Conservation (phyloP, 257 asterid genomes). For the Orobanche coerulescens region DNA sequence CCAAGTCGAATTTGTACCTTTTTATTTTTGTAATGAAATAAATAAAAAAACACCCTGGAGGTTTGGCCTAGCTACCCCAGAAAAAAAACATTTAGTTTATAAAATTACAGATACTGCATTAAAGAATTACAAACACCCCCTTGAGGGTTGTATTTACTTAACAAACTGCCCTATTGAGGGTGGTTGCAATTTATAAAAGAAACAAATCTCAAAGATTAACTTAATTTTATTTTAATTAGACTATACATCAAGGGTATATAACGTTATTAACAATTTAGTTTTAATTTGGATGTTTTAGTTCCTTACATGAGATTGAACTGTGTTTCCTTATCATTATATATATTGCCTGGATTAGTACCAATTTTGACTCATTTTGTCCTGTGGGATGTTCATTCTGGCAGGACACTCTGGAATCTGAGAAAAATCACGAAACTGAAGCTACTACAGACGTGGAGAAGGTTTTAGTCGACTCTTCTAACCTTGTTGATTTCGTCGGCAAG, state of each 20-base stretch:
- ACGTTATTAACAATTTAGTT: not conserved
- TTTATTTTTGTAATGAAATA: not conserved
- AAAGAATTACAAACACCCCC: no score
- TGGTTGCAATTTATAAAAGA: not conserved
- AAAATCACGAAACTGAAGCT: conserved; percentile 26
- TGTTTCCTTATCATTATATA: not conserved
- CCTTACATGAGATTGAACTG: conserved; percentile 1
- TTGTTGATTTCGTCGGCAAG: conserved; percentile 82
- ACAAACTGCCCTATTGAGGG: not conserved
- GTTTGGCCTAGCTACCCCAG: not conserved
- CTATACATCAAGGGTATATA: not conserved
- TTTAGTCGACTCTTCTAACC: conserved; percentile 60
- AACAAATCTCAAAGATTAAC: not conserved
- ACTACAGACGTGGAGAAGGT: conserved; percentile 44
- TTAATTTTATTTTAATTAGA: no score
- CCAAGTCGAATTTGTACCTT: not conserved
- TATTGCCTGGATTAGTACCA: not conserved
- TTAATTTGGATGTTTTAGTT: not conserved
- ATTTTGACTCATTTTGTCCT: not conserved
- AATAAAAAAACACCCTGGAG: not conserved
- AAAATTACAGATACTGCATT: no score
- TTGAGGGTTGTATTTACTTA: not conserved
- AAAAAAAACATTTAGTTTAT: no score
- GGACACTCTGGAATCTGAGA: conserved; percentile 40
- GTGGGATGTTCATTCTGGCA: conserved; percentile 21